A percentile compares a stretch with the other conserved stretches of the same genome.
Evolutionary conservation across 2,329 filamentous ascomycete genomes (phyloP).

Genomic region (Fusarium setosum): DNA sequence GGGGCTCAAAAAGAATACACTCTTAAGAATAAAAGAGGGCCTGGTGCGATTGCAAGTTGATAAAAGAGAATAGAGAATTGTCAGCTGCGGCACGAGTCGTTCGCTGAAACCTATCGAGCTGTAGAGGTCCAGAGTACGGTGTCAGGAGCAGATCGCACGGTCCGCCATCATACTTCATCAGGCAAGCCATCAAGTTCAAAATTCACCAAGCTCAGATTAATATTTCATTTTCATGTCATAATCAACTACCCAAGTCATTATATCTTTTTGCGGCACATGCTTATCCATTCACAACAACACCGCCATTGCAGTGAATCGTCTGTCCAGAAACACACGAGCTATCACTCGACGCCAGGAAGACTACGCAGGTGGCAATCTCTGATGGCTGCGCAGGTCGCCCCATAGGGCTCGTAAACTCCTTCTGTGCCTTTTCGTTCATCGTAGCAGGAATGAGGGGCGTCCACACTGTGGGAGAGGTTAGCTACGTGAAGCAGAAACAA

Average conservation of each 20-base stretch:
- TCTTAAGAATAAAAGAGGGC: too few relatives aligned
- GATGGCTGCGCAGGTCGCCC: conserved; percentile 82
- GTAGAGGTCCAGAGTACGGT: too few relatives aligned
- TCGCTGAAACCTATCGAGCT: too few relatives aligned
- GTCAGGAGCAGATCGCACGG: neutral
- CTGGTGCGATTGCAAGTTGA: neutral
- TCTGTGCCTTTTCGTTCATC: conserved; percentile 76
- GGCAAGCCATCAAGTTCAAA: too few relatives aligned
- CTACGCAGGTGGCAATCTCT: conserved; percentile 84
- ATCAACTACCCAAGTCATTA: neutral
- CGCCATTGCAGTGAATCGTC: conserved; percentile 66
- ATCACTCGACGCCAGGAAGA: conserved; percentile 82
- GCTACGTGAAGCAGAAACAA: neutral
- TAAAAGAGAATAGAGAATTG: neutral
- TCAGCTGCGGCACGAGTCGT: too few relatives aligned
- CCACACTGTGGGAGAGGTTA: conserved; percentile 64
- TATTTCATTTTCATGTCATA: neutral
- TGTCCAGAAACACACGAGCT: conserved; percentile 81
- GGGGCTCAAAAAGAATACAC: too few relatives aligned
- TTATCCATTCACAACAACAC: conserved; percentile 60
- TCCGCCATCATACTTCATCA: neutral
- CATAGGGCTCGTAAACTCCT: conserved; percentile 80
- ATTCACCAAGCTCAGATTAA: neutral
- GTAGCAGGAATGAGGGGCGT: conserved; percentile 80
- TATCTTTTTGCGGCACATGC: neutral